Percentiles rank a stretch among this genome's conserved stretches.
Conservation (phyloP, 805 yeast species). For the Nadsonia fulvescens region DNA sequence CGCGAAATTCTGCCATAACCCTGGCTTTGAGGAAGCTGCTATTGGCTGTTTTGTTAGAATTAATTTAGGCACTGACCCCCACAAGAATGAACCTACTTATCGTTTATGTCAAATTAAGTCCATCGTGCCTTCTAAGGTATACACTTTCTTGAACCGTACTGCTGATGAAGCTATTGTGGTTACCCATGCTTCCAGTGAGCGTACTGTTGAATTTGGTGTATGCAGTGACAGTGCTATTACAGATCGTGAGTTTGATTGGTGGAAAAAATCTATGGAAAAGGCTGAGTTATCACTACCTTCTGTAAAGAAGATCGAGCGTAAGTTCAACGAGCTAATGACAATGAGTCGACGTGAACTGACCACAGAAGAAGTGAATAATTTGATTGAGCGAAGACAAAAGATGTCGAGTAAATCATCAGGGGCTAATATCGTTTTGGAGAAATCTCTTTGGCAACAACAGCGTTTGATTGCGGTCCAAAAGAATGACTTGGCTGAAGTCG, state of each 20-base stretch:
- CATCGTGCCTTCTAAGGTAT: conserved; percentile 31
- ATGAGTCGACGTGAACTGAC: conserved; percentile 53
- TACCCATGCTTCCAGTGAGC: conserved; percentile 64
- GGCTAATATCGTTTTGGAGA: conserved; percentile 58
- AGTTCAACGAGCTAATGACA: conserved; percentile 39
- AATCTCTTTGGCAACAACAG: conserved; percentile 54
- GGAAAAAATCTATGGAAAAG: conserved; percentile 39
- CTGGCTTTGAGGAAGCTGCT: conserved; percentile 54
- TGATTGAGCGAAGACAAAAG: conserved; percentile 54
- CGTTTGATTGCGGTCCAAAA: conserved; percentile 50
- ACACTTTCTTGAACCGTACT: conserved; percentile 29
- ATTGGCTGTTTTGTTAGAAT: conserved; percentile 68
- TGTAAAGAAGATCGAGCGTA: conserved; percentile 42
- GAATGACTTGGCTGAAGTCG: conserved; percentile 17
- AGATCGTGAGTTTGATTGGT: conserved; percentile 54
- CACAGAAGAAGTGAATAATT: conserved; percentile 52
- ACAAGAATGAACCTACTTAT: conserved; percentile 47
- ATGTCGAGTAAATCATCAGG: conserved; percentile 41
- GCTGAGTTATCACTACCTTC: conserved; percentile 45
- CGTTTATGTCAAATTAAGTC: conserved; percentile 70
- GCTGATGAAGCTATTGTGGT: conserved; percentile 48
- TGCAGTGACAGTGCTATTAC: conserved; percentile 66
- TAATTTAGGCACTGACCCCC: conserved; percentile 55
- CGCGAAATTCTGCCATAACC: conserved; percentile 61
- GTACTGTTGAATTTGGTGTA: conserved; percentile 56